Base-by-base conservation (phyloP, 176 grass and related monocot genomes). In the Zea luxurians region DNA sequence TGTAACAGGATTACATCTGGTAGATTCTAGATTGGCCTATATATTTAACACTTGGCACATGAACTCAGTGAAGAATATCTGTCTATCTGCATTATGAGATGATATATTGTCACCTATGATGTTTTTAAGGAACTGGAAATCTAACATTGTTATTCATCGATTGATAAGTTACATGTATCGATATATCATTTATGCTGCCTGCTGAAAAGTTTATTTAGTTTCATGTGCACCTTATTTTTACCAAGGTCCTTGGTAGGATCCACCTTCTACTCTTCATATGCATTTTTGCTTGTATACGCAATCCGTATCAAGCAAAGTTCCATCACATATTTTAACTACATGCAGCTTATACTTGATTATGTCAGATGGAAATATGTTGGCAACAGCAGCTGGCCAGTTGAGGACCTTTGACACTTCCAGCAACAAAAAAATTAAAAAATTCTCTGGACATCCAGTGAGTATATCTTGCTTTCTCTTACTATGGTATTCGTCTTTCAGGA, bases 371-470 rank as follows among this genome's bases (percentile, higher is more conserved):
- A 85, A 85, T 13, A 82, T 89, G 83, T 86, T 94, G 76, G 96
- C 96, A 68, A 89, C 88, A 38, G 96, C 96, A 83, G 88, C 96
- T 83, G 92, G 89, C n/a, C 96, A 90, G 79, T 80, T 99, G 83
- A 92, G 84, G 71, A 92, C 86, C 58, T 95, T 92, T 75, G 82
- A 70, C 85, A 84, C 82, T 86, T 92, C 83, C 17, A 66, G 90
- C 77, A 85, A 93, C 75, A 99, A 95, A 80, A 99, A 95, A 70
- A 87, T 99, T 64, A 72, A 95, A 79, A 95, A 99, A 66, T 92
- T 95, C 76, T 89, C 89, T 73, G 96, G 96, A 37, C 96, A 99
- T 85, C 92, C 90, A 15, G 96, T 99, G 64, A 73, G 89, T 86
- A 55, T 41, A 9, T 49, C 60, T 76, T 70, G 37, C 37, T 36